Conservation (phyloP, 2,329 filamentous ascomycete genomes). For the Apiospora aurea region DNA sequence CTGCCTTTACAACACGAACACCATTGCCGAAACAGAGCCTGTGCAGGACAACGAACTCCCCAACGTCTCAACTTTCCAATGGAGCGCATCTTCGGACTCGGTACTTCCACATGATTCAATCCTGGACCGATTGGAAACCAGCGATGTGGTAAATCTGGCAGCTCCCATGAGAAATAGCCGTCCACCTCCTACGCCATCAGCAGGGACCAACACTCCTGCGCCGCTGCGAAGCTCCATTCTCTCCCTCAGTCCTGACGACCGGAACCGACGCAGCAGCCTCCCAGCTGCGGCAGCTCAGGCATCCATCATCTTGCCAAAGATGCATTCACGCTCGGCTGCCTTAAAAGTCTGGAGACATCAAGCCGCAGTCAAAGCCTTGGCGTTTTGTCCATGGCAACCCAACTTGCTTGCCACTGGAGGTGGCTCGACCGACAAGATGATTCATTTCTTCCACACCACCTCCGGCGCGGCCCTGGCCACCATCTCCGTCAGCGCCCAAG, state of each 20-base stretch:
- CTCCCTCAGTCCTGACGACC: background rate
- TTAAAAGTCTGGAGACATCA: constrained; percentile 79
- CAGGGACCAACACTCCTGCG: background rate
- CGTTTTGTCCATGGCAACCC: constrained; percentile 94
- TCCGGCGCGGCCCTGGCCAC: constrained; percentile 86
- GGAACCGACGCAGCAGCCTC: background rate
- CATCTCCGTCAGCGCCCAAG: constrained; percentile 91
- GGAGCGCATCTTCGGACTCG: constrained; percentile 5
- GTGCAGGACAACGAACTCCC: background rate
- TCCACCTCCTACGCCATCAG: background rate
- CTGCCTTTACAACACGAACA: constrained; percentile 76
- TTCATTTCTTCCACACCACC: constrained; percentile 91
- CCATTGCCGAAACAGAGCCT: constrained; percentile 52
- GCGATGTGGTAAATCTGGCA: background rate
- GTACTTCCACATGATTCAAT: background rate
- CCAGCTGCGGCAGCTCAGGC: constrained; percentile 39
- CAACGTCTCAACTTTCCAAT: constrained; percentile 4
- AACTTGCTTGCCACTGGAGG: constrained; percentile 89
- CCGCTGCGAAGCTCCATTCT: constrained; percentile 1
- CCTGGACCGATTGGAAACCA: background rate
- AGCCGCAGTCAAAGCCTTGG: constrained; percentile 94
- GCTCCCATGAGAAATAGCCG: background rate
- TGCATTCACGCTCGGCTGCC: constrained; percentile 62
- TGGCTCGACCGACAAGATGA: constrained; percentile 92
- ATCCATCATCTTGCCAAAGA: constrained; percentile 44